These are phyloP conservation scores for Amaranthus hypochondriacus DNA, from an alignment of 148 eudicot species.

Conservation along the genomic window DNA sequence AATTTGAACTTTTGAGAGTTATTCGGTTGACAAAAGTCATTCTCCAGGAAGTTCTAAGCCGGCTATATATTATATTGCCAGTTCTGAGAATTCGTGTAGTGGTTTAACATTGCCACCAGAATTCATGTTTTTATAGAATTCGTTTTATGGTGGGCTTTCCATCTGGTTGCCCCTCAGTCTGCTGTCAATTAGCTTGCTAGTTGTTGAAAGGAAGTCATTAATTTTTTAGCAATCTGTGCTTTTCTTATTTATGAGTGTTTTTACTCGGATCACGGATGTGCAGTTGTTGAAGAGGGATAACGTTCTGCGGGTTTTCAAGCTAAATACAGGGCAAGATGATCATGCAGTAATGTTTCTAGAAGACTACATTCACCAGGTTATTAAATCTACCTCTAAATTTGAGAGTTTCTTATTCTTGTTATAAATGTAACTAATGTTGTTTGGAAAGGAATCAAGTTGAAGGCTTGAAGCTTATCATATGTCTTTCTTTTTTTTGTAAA, in stretches of 20 bases:
- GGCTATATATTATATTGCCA: background rate
- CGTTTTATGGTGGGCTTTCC: background rate
- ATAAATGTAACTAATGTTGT: background rate
- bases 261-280: conserved; percentile 13
- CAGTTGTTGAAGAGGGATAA: conserved; percentile 77
- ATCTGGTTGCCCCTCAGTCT: background rate
- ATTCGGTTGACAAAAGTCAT: background rate
- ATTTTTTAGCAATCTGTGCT: background rate
- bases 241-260: background rate
- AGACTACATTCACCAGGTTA: conserved; percentile 78
- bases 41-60: background rate
- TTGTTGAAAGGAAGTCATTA: conserved; percentile 2
- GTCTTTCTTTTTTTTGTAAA: background rate
- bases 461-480: background rate
- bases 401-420: background rate
- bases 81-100: background rate
- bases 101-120: background rate
- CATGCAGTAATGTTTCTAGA: conserved; percentile 93
- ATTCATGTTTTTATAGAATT: background rate
- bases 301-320: conserved; percentile 69
- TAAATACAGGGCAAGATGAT: conserved; percentile 96
- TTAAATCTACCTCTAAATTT: background rate
- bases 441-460: background rate
- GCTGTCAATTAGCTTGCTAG: background rate
- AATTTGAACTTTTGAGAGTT: background rate